Evolutionary conservation across 2,329 filamentous ascomycete species (phyloP), one percentile per base, ranked within the genome.

Genomic region (Teratosphaeriaceae sp.): DNA sequence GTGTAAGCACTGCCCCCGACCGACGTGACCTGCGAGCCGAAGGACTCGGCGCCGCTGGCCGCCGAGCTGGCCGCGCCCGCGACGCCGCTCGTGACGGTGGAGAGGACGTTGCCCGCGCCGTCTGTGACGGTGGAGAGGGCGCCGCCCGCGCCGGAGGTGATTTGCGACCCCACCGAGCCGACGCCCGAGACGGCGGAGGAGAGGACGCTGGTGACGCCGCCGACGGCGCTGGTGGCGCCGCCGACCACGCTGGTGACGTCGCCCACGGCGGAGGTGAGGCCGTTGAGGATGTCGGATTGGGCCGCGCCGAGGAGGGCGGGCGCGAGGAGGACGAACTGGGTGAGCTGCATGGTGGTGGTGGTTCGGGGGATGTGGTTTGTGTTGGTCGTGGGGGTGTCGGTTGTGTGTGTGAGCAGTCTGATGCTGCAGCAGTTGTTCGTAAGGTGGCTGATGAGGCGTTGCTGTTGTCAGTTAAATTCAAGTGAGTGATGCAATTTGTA

Each of bases 311-410:
- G 22, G 30, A 41, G 41, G 20, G 45, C 43, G 12, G 50, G 47
- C n/a, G 45, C 34, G 44, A 56, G 42, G 40, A 57, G 33, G 34
- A 53, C 42, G 41, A 49, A 33, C 29, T 52, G 43, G 20, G 47
- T 46, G 40, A 51, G 35, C 37, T 55, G 51, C 54, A 57, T 57
- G n/a, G 16, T 38, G 1, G 41, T 30, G 43, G 31, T 40, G 23
- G 29, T 31, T 19, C 40, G 46, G 26, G 26, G 22, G 18, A 36
- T 19, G n/a, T 24, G 13, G 15, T 38, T 12, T 2, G 20, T 35
- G 19, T 11, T 9, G 33, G 13, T 2, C 7, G 2, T 31, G 9
- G 11, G 27, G 18, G 33, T 20, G 2, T 35, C 16, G 6, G 16
- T 16, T 6, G 33, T 20, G 33, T 21, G 16, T 12, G 3, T 20